A percentile compares a stretch with the other conserved stretches of the same genome.
Evolutionary conservation across 768 basidiomycete genomes (phyloP).

Genomic region (Scleroderma bovista): DNA sequence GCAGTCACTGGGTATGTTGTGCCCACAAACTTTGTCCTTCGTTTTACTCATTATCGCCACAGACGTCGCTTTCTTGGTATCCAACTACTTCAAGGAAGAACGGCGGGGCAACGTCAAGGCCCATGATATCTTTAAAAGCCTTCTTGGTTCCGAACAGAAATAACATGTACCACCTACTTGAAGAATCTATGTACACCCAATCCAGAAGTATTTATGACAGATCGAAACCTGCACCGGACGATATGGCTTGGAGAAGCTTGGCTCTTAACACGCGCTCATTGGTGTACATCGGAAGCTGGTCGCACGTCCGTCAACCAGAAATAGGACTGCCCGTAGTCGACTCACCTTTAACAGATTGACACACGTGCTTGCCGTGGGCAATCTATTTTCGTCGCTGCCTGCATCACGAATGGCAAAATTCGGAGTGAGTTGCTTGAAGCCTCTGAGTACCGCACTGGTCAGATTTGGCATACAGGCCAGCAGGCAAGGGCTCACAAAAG

Average conservation of each 20-base stretch:
- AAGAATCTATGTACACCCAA: neutral
- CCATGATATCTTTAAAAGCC: conserved; percentile 25
- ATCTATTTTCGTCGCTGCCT: conserved; percentile 61
- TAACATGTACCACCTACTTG: conserved; percentile 7
- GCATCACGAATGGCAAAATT: conserved; percentile 85
- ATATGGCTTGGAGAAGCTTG: conserved; percentile 85
- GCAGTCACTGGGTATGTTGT: conserved; percentile 78
- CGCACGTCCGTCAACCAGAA: neutral
- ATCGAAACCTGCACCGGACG: conserved; percentile 87
- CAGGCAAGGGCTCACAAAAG: conserved; percentile 53
- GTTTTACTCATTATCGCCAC: neutral
- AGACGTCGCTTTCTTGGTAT: conserved; percentile 86
- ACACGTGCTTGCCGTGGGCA: conserved; percentile 81
- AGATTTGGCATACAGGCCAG: neutral
- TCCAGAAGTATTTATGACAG: conserved; percentile 51
- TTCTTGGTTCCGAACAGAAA: conserved; percentile 19
- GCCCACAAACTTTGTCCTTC: no score
- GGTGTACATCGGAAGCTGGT: conserved; percentile 64
- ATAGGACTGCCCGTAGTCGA: neutral
- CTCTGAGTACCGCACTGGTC: conserved; percentile 35
- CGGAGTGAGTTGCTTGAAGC: conserved; percentile 83
- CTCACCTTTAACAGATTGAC: conserved; percentile 86
- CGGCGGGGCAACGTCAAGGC: conserved; percentile 33
- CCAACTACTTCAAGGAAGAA: conserved; percentile 73
- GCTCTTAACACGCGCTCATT: conserved; percentile 57